These are phyloP conservation scores for Phytophthora meadii DNA, from an alignment of 352 stramenopile species.

Conservation along the genomic window DNA sequence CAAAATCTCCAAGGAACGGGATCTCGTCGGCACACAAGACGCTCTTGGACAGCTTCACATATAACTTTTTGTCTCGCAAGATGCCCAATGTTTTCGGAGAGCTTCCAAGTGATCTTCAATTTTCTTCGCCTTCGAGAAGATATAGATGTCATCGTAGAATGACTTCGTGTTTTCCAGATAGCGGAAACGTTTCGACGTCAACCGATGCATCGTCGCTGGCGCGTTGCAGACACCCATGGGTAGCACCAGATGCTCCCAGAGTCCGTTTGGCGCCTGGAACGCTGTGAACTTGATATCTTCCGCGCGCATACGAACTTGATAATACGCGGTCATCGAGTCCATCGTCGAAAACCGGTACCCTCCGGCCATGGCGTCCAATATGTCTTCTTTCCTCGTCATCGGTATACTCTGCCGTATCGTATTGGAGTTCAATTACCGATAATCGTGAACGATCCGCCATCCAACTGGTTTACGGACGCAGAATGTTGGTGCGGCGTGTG, in stretches of 20 bases:
- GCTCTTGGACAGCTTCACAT: slow-evolving; percentile 11
- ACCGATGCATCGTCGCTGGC: slow-evolving; percentile 6
- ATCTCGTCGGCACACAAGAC: slow-evolving; percentile 2
- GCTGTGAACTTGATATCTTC: too few species aligned
- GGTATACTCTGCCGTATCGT: slow-evolving; percentile 6
- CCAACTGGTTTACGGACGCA: slow-evolving; percentile 17
- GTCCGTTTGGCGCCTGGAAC: too few species aligned
- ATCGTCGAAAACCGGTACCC: slow-evolving; percentile 13
- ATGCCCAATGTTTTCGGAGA: slow-evolving; percentile 8
- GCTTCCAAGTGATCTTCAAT: slow-evolving; percentile 3
- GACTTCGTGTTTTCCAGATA: slow-evolving; percentile 8
- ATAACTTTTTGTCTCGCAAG: slow-evolving; percentile 3
- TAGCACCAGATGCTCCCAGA: too few species aligned
- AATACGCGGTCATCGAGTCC: slow-evolving; percentile 28
- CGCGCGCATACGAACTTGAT: slow-evolving; percentile 31
- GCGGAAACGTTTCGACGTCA: slow-evolving; percentile 8
- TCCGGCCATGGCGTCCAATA: not conserved
- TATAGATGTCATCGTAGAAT: slow-evolving; percentile 15
- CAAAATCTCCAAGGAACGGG: slow-evolving; percentile 2
- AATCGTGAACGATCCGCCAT: slow-evolving; percentile 5
- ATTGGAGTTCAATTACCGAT: slow-evolving; percentile 5
- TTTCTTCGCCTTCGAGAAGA: slow-evolving; percentile 5
- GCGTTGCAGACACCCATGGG: too few species aligned
- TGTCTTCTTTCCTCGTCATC: slow-evolving; percentile 1
- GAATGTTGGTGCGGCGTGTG: slow-evolving; percentile 14